These are phyloP conservation scores for Diaporthe citri DNA, from an alignment of 2,329 filamentous ascomycete genomes.

Conservation along the genomic window DNA sequence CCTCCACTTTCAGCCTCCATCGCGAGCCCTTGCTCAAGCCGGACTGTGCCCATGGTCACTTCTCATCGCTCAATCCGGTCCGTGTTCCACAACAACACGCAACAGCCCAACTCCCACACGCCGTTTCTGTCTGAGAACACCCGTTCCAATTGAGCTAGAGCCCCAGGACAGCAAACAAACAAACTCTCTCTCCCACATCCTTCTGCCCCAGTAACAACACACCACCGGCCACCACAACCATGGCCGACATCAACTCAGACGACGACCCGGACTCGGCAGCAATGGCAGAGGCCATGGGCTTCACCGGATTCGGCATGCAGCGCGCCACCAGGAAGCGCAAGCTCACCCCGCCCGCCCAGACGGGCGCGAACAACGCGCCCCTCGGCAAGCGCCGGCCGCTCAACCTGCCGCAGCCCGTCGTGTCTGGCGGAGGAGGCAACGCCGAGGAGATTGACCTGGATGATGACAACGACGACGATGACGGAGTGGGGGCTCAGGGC, in stretches of 20 bases:
- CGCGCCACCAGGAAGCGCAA: constrained; percentile 74
- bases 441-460: constrained; percentile 60
- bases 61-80: not conserved
- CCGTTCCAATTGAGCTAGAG: not conserved
- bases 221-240: not conserved
- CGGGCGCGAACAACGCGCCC: constrained; percentile 54
- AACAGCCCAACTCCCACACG: not conserved
- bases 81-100: not conserved
- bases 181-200: too few species aligned
- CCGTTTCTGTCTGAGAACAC: too few species aligned
- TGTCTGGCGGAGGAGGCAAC: constrained; percentile 47
- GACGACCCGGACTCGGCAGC: constrained; percentile 56
- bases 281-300: constrained; percentile 79
- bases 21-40: not conserved
- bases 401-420: constrained; percentile 37
- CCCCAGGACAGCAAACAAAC: not conserved
- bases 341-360: constrained; percentile 68
- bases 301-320: constrained; percentile 75
- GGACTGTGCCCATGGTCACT: not conserved
- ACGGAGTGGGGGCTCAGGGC: constrained; percentile 17
- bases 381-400: constrained; percentile 52
- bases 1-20: constrained; percentile 31
- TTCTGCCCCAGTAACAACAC: too few species aligned
- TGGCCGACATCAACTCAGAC: constrained; percentile 39
- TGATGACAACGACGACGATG: constrained; percentile 52